A percentile compares a stretch with the other conserved stretches of the same genome.
Conservation (phyloP, 2,329 filamentous ascomycete species). For the Parascedosporium putredinis region DNA sequence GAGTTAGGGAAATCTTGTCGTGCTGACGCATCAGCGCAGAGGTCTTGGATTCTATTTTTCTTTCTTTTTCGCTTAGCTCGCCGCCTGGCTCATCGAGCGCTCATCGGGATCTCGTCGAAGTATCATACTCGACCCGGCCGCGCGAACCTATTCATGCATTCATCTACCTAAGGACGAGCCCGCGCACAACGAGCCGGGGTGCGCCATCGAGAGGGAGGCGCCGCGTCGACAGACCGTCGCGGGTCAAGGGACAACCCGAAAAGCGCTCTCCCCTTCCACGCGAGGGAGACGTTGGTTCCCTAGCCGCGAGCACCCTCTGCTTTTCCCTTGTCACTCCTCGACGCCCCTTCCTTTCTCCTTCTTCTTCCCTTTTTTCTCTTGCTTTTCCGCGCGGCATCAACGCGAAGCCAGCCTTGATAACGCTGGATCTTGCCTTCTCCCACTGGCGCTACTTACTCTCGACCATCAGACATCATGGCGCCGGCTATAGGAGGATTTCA, state of each 20-base stretch:
- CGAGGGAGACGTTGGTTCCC: background rate
- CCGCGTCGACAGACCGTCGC: background rate
- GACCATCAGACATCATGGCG: constrained; percentile 1
- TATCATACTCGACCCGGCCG: background rate
- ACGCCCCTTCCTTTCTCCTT: no score
- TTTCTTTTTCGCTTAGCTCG: background rate
- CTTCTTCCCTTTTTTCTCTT: no score
- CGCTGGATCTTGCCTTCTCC: background rate
- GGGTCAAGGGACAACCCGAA: background rate
- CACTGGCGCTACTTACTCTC: background rate
- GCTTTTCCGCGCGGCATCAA: no score
- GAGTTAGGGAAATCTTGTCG: background rate
- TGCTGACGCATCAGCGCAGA: background rate
- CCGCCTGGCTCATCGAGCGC: background rate
- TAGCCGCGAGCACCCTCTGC: background rate
- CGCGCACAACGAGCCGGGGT: constrained; percentile 5
- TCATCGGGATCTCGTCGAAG: background rate
- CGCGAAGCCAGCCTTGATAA: no score
- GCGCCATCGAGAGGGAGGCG: constrained; percentile 4
- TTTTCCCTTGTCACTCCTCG: background rate
- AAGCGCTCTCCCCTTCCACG: background rate
- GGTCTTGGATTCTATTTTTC: background rate
- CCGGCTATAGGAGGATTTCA: background rate
- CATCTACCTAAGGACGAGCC: background rate
- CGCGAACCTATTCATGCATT: constrained; percentile 4